These are phyloP conservation scores for Parasarocladium wereldwijsianum DNA, from an alignment of 2,329 filamentous ascomycete species.

Conservation along the genomic window DNA sequence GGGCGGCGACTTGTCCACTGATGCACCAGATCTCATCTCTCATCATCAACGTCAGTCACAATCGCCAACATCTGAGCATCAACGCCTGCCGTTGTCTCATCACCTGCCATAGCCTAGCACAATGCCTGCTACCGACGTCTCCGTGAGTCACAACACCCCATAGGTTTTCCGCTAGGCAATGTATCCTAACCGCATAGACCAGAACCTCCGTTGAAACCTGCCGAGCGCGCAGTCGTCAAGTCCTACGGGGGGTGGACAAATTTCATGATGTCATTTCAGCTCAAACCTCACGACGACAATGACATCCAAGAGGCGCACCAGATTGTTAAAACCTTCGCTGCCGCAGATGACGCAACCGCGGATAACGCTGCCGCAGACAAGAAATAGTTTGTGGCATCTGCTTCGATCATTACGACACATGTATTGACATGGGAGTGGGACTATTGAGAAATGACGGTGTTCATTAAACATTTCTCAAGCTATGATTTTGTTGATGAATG, in stretches of 20 bases:
- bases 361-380: too few relatives aligned
- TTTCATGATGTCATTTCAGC: slow-evolving; percentile 4
- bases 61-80: too few relatives aligned
- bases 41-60: too few relatives aligned
- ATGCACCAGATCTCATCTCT: too few relatives aligned
- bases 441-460: too few relatives aligned
- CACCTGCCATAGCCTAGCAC: background rate
- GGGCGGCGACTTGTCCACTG: too few relatives aligned
- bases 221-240: slow-evolving; percentile 6
- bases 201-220: slow-evolving; percentile 6
- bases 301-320: slow-evolving; percentile 5
- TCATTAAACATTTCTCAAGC: too few relatives aligned
- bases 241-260: slow-evolving; percentile 6
- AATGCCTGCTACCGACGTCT: slow-evolving; percentile 1
- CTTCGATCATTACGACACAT: too few relatives aligned
- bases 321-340: slow-evolving; percentile 4
- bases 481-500: too few relatives aligned
- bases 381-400: too few relatives aligned
- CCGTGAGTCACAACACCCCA: background rate
- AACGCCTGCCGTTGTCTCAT: too few relatives aligned
- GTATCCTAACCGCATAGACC: background rate
- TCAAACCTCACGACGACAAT: slow-evolving; percentile 5
- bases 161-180: background rate
- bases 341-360: background rate
- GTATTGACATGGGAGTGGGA: too few relatives aligned